Conservation (phyloP, 2,329 filamentous ascomycete genomes). For the Monosporascus sp. region DNA sequence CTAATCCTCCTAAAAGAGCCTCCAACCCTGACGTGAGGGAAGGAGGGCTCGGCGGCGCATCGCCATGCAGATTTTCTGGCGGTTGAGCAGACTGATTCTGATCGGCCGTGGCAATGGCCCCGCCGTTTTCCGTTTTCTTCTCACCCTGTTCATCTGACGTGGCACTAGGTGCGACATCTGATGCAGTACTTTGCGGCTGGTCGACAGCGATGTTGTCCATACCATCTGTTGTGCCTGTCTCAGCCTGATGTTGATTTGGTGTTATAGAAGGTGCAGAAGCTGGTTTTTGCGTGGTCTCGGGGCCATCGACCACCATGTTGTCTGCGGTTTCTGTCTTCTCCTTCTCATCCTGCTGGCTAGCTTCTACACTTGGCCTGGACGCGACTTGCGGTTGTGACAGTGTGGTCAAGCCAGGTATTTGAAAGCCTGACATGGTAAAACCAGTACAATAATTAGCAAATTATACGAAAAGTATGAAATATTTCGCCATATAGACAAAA, state of each 20-base stretch:
- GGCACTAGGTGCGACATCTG: not conserved
- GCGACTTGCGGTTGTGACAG: conserved; percentile 7
- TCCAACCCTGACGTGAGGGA: conserved; percentile 28
- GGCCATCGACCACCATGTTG: conserved; percentile 10
- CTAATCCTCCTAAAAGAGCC: conserved; percentile 25
- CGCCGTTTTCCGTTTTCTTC: not conserved
- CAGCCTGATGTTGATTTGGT: not conserved
- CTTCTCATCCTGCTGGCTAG: not conserved
- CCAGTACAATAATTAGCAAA: not conserved
- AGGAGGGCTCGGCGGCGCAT: conserved; percentile 24
- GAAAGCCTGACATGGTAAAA: conserved; percentile 15
- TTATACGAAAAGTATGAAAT: not conserved
- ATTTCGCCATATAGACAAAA: not conserved
- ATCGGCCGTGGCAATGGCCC: conserved; percentile 7
- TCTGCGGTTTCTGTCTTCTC: conserved; percentile 1
- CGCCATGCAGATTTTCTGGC: conserved; percentile 3
- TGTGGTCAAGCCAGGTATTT: conserved; percentile 25
- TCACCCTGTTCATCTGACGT: not conserved
- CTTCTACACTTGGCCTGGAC: not conserved
- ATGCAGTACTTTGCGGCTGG: not conserved
- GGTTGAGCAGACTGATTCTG: not conserved
- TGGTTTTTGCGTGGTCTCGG: not conserved
- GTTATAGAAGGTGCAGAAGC: not conserved
- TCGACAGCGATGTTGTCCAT: conserved; percentile 10
- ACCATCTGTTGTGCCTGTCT: not conserved